Evolutionary conservation across 768 basidiomycete species (phyloP).

Genomic region (Pluteus cervinus): DNA sequence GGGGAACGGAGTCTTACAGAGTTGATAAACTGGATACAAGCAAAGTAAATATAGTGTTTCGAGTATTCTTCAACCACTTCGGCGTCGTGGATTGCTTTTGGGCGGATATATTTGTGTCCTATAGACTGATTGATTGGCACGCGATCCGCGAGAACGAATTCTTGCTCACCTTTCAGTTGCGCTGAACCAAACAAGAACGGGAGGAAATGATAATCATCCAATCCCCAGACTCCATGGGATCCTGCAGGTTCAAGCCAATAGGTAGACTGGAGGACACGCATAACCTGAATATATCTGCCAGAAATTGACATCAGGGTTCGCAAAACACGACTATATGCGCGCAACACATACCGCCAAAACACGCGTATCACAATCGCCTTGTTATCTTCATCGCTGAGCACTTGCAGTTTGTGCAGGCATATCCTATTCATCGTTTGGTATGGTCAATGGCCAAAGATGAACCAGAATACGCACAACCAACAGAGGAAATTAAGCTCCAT

Average conservation of each 20-base stretch:
- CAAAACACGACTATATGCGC: background rate
- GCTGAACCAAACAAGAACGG: conserved; percentile 86
- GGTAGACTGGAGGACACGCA: conserved; percentile 83
- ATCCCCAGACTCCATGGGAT: conserved; percentile 98
- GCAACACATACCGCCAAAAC: conserved; percentile 71
- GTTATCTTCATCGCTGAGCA: conserved; percentile 60
- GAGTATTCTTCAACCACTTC: conserved; percentile 92
- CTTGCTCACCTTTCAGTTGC: conserved; percentile 55
- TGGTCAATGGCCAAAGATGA: too few relatives aligned
- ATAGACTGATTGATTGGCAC: background rate
- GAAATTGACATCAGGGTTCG: conserved; percentile 21
- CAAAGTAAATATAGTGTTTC: conserved; percentile 93
- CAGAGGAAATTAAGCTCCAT: conserved; percentile 99
- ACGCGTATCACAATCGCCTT: conserved; percentile 72
- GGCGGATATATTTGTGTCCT: conserved; percentile 88
- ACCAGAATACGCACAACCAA: conserved; percentile 71
- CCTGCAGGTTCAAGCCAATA: conserved; percentile 99
- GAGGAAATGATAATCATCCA: conserved; percentile 96
- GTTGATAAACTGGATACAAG: conserved; percentile 94
- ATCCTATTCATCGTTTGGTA: conserved; percentile 45
- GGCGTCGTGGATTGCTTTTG: conserved; percentile 86
- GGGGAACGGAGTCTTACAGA: conserved; percentile 47
- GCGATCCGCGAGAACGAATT: background rate
- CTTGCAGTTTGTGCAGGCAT: conserved; percentile 69
- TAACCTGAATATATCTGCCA: conserved; percentile 71